Percentiles rank a stretch among this genome's conserved stretches.
Evolutionary conservation across 768 basidiomycete genomes (phyloP).

Genomic region (Suillus fuscotomentosus): DNA sequence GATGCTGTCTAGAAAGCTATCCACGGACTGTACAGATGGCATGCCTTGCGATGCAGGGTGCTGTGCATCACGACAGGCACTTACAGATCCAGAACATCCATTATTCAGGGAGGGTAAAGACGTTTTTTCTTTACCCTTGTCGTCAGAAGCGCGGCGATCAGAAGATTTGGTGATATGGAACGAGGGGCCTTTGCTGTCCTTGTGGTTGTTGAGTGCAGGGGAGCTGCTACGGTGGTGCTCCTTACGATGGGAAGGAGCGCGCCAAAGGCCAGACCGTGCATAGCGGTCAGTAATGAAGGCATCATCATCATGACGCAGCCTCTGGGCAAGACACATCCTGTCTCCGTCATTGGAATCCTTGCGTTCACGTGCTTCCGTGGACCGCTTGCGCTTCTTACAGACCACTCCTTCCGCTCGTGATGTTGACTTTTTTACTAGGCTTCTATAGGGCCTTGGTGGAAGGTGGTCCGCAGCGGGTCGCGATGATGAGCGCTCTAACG

Average conservation of each 20-base stretch:
- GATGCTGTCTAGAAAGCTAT: slow-evolving; percentile 24
- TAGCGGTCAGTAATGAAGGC: not conserved
- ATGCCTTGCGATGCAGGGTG: not conserved
- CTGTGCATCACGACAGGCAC: not conserved
- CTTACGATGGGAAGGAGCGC: slow-evolving; percentile 1
- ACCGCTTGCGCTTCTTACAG: slow-evolving; percentile 5
- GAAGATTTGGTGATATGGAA: not conserved
- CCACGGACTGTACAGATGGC: slow-evolving; percentile 13
- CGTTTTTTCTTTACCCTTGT: not conserved
- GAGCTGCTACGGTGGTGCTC: not conserved
- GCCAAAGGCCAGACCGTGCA: not conserved
- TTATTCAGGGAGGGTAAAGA: not conserved
- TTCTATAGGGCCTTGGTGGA: not conserved
- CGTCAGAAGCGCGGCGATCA: not conserved
- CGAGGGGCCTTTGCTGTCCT: not conserved
- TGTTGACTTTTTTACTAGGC: not conserved
- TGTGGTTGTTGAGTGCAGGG: not conserved
- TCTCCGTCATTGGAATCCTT: not conserved
- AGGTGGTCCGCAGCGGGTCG: not conserved
- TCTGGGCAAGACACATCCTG: slow-evolving; percentile 2
- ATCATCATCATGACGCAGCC: slow-evolving; percentile 1
- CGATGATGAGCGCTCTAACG: not conserved
- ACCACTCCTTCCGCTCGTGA: slow-evolving; percentile 1
- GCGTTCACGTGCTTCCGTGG: not conserved
- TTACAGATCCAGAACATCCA: not conserved